phyloP scores from a whole-genome alignment of 2,329 filamentous ascomycete species.

The Penicillium hordei region DNA sequence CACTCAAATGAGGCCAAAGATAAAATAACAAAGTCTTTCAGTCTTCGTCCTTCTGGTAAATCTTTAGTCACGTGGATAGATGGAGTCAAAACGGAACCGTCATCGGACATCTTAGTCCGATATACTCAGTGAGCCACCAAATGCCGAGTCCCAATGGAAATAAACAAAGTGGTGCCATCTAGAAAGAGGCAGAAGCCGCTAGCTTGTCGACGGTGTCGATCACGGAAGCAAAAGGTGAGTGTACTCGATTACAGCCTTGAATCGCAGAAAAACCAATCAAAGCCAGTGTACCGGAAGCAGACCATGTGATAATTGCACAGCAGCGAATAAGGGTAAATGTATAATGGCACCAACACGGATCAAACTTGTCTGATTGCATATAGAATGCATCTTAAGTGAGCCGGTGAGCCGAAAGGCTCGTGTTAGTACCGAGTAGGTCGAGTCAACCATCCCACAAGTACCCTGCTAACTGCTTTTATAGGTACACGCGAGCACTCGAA shows the following conservation, averaged over 20 bases:
- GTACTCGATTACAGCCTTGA: background rate
- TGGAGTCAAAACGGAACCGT: background rate
- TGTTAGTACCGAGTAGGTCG: conserved; percentile 8
- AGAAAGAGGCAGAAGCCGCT: conserved; percentile 11
- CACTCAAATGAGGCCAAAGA: background rate
- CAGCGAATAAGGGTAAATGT: conserved; percentile 8
- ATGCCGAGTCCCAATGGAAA: conserved; percentile 6
- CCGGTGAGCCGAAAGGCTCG: conserved; percentile 8
- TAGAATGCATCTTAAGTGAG: conserved; percentile 13
- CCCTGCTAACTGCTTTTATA: background rate
- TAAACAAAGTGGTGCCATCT: background rate
- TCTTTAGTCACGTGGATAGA: background rate
- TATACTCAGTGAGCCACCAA: background rate
- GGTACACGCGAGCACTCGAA: conserved; percentile 15
- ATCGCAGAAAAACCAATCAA: background rate
- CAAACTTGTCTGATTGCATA: background rate
- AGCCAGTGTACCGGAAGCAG: conserved; percentile 11
- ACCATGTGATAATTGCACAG: conserved; percentile 15
- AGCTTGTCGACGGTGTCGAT: conserved; percentile 15
- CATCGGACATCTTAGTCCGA: conserved; percentile 4
- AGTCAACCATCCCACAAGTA: background rate
- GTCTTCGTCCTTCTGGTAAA: background rate
- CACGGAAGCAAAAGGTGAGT: conserved; percentile 14
- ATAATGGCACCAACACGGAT: too few relatives aligned
- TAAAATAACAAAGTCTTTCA: background rate